Percentiles rank a stretch among this genome's conserved stretches.
phyloP scores from a whole-genome alignment of 2,329 filamentous ascomycete genomes.

The Aspergillus felis region DNA sequence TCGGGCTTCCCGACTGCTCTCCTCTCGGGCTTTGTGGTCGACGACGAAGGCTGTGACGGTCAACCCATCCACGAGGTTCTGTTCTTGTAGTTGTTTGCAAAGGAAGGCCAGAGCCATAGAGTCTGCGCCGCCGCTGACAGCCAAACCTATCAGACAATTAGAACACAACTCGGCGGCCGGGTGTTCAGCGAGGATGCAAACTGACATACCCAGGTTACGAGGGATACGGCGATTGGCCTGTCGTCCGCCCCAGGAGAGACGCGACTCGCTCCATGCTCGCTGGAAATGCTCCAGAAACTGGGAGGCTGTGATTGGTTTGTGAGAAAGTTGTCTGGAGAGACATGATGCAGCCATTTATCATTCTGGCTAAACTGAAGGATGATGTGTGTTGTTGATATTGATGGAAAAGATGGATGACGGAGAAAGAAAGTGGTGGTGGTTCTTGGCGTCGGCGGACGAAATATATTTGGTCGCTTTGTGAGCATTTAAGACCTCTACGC shows the following conservation, averaged over 20 bases:
- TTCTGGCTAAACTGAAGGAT: neutral
- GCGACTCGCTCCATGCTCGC: slow-evolving; percentile 25
- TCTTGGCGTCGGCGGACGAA: neutral
- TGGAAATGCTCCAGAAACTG: slow-evolving; percentile 29
- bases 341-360: slow-evolving; percentile 13
- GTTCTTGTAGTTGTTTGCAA: slow-evolving; percentile 47
- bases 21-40: slow-evolving; percentile 56
- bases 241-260: slow-evolving; percentile 8
- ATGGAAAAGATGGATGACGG: neutral
- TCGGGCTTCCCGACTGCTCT: slow-evolving; percentile 53
- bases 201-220: slow-evolving; percentile 23
- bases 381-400: neutral
- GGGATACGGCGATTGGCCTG: slow-evolving; percentile 15
- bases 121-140: slow-evolving; percentile 88
- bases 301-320: slow-evolving; percentile 20
- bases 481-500: neutral
- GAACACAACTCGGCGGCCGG: neutral
- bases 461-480: neutral
- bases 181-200: neutral
- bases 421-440: neutral
- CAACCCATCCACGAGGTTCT: slow-evolving; percentile 16
- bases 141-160: slow-evolving; percentile 56
- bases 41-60: slow-evolving; percentile 56
- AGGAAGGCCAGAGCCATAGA: slow-evolving; percentile 93
- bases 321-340: slow-evolving; percentile 3